Conservation (phyloP, 371 early-diverging fungal genomes). For the Neoconidiobolus thromboides region DNA sequence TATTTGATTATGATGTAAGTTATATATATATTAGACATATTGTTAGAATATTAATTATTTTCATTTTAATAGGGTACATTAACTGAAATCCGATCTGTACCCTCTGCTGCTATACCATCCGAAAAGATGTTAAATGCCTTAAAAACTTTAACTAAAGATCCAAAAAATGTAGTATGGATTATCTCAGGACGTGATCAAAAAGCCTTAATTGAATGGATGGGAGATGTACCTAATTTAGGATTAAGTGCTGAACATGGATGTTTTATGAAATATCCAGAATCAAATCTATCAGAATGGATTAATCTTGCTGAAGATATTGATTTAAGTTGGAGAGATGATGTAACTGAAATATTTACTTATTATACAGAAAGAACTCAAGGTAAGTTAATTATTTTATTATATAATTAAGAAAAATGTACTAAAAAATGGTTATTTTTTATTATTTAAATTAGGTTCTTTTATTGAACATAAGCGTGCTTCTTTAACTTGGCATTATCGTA, state of each 20-base stretch:
- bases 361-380: constrained; percentile 77
- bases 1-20: constrained; percentile 76
- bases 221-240: constrained; percentile 56
- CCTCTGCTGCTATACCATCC: constrained; percentile 41
- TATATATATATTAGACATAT: background rate
- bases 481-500: constrained; percentile 79
- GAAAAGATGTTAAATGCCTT: constrained; percentile 42
- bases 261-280: constrained; percentile 34
- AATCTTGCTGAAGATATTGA: constrained; percentile 63
- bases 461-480: constrained; percentile 69
- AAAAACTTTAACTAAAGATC: constrained; percentile 40
- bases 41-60: constrained; percentile 17
- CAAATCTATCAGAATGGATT: constrained; percentile 33
- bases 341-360: constrained; percentile 65
- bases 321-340: constrained; percentile 71
- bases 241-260: constrained; percentile 58
- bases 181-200: constrained; percentile 82
- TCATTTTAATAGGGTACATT: constrained; percentile 47
- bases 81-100: constrained; percentile 46
- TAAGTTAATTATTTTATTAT: constrained; percentile 9
- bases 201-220: constrained; percentile 67
- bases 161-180: constrained; percentile 73
- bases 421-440: background rate
- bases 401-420: too few relatives aligned
- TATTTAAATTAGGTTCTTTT: constrained; percentile 25